These are phyloP conservation scores for Diutina neorugosa DNA, from an alignment of 1,139 yeast genomes.

Conservation along the genomic window DNA sequence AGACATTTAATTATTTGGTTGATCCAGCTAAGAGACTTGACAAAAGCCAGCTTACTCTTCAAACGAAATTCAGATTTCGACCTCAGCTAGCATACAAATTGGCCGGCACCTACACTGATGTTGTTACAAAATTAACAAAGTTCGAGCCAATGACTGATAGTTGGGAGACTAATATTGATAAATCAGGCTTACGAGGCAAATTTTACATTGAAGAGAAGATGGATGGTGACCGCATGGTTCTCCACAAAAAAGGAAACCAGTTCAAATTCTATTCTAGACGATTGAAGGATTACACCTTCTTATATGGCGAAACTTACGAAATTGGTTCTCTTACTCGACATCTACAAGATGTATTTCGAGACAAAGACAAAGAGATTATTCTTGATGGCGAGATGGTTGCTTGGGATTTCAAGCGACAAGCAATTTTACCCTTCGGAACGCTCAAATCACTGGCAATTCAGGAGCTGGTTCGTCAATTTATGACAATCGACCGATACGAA, in stretches of 20 bases:
- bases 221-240: conserved; percentile 83
- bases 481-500: conserved; percentile 10
- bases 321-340: conserved; percentile 54
- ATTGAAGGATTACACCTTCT: conserved; percentile 58
- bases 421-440: conserved; percentile 68
- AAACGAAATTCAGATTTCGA: conserved; percentile 43
- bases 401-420: conserved; percentile 52
- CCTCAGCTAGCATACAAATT: conserved; percentile 62
- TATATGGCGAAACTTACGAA: conserved; percentile 55
- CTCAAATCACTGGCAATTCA: conserved; percentile 60
- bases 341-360: conserved; percentile 31
- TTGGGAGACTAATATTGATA: conserved; percentile 11
- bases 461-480: conserved; percentile 31
- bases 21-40: conserved; percentile 36
- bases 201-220: conserved; percentile 82
- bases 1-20: conserved; percentile 46
- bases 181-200: conserved; percentile 15
- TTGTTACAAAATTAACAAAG: conserved; percentile 31
- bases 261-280: conserved; percentile 58
- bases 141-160: conserved; percentile 9
- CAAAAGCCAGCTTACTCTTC: conserved; percentile 32
- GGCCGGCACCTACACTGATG: conserved; percentile 31
- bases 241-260: conserved; percentile 36
- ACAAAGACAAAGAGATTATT: conserved; percentile 36
- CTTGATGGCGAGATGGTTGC: conserved; percentile 94